These are phyloP conservation scores for Solanum piurae DNA, from an alignment of 257 asterid genomes.

Conservation along the genomic window DNA sequence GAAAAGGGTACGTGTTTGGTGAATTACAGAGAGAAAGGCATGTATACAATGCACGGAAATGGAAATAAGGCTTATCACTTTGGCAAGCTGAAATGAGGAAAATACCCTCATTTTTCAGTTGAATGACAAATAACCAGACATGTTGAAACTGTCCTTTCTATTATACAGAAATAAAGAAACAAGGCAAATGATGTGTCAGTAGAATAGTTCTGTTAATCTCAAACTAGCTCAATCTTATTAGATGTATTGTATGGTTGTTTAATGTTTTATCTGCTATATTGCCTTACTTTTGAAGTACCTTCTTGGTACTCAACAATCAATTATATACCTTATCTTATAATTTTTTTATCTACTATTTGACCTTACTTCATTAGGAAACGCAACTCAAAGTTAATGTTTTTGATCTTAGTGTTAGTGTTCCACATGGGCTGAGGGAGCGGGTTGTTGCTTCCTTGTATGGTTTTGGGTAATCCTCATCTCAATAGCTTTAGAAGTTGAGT, in stretches of 20 bases:
- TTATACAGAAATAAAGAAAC: not conserved
- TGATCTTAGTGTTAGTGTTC: not conserved
- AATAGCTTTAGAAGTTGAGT: not conserved
- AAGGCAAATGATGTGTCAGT: not conserved
- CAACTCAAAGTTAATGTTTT: not conserved
- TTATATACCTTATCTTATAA: not conserved
- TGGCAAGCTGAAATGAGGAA: not conserved
- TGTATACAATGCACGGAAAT: no score
- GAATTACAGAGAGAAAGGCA: no score
- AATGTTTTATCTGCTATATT: not conserved
- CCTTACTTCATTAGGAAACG: not conserved
- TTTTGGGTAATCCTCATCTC: not conserved
- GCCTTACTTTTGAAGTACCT: not conserved
- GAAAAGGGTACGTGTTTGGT: no score
- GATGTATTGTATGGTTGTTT: not conserved
- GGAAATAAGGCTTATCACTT: not conserved
- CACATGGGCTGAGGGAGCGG: not conserved
- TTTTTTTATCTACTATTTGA: not conserved
- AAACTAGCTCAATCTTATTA: not conserved
- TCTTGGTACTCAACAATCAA: not conserved
- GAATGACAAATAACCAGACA: not conserved
- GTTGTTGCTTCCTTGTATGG: not conserved
- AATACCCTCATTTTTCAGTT: not conserved
- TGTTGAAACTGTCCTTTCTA: not conserved
- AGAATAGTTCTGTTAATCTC: not conserved